phyloP scores from a whole-genome alignment of 805 yeast genomes.

The Deakozyma indianensis region DNA sequence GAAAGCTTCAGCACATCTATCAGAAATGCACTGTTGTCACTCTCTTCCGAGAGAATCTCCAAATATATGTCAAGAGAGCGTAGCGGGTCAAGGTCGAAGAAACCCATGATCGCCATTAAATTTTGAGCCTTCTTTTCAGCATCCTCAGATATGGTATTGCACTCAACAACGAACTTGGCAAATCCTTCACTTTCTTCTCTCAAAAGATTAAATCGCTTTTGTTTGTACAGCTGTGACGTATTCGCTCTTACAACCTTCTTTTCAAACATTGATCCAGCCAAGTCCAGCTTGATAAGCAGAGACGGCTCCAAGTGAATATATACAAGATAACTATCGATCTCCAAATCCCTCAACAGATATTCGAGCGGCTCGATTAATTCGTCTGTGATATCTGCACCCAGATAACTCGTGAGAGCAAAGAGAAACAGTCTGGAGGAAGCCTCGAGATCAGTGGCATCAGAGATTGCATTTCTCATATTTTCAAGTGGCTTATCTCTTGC shows the following conservation, averaged over 20 bases:
- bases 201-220: slow-evolving; percentile 48
- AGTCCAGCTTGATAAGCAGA: slow-evolving; percentile 11
- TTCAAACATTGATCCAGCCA: slow-evolving; percentile 21
- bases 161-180: slow-evolving; percentile 42
- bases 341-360: slow-evolving; percentile 9
- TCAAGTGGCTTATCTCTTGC: not conserved
- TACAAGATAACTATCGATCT: slow-evolving; percentile 12
- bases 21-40: slow-evolving; percentile 33
- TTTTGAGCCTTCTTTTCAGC: slow-evolving; percentile 28
- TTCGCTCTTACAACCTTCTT: slow-evolving; percentile 27
- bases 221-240: slow-evolving; percentile 30
- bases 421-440: not conserved
- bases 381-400: not conserved
- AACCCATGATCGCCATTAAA: slow-evolving; percentile 51
- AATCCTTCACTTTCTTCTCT: slow-evolving; percentile 73
- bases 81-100: slow-evolving; percentile 59
- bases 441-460: not conserved
- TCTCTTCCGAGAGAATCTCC: slow-evolving; percentile 32
- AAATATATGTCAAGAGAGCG: slow-evolving; percentile 52
- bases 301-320: slow-evolving; percentile 16
- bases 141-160: slow-evolving; percentile 28
- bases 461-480: not conserved
- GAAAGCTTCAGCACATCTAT: slow-evolving; percentile 38
- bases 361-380: slow-evolving; percentile 3
- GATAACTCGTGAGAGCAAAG: not conserved